Evolutionary conservation across 2,329 filamentous ascomycete species (phyloP).

Genomic region (Nakataea oryzae): DNA sequence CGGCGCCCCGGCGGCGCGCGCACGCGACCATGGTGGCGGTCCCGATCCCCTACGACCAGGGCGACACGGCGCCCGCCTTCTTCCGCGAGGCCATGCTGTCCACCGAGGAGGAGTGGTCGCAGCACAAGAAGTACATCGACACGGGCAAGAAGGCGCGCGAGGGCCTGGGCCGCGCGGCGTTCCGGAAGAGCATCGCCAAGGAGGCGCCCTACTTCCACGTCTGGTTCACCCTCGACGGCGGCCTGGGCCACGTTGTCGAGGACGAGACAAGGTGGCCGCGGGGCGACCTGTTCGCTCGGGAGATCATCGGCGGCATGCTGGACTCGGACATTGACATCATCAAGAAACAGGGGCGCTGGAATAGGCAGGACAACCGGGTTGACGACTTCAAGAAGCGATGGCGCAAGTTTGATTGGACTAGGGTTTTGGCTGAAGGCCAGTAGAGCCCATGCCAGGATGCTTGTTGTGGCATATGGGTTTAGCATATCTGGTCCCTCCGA

Average conservation of each 20-base stretch:
- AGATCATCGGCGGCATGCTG: slow-evolving; percentile 86
- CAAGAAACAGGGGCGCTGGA: slow-evolving; percentile 85
- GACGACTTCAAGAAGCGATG: slow-evolving; percentile 77
- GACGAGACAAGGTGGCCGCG: slow-evolving; percentile 76
- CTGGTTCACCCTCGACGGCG: slow-evolving; percentile 90
- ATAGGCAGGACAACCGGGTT: slow-evolving; percentile 54
- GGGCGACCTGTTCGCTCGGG: slow-evolving; percentile 85
- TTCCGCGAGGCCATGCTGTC: slow-evolving; percentile 90
- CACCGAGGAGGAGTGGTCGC: slow-evolving; percentile 86
- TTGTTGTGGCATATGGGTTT: not conserved
- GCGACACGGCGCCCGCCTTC: slow-evolving; percentile 84
- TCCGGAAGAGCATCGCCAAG: slow-evolving; percentile 73
- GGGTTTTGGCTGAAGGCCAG: slow-evolving; percentile 35
- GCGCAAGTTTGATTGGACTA: slow-evolving; percentile 86
- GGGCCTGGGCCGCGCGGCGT: slow-evolving; percentile 69
- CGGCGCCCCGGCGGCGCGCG: slow-evolving; percentile 61
- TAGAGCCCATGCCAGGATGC: not conserved
- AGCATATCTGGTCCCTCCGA: not conserved
- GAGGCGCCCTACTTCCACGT: slow-evolving; percentile 99
- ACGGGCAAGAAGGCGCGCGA: slow-evolving; percentile 57
- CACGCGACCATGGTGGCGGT: slow-evolving; percentile 83
- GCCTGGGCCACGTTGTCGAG: slow-evolving; percentile 86
- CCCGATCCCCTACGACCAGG: slow-evolving; percentile 83
- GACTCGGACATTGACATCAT: slow-evolving; percentile 73
- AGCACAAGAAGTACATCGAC: slow-evolving; percentile 91